Conservation (phyloP, 2,329 filamentous ascomycete genomes). For the Coniella vitis region DNA sequence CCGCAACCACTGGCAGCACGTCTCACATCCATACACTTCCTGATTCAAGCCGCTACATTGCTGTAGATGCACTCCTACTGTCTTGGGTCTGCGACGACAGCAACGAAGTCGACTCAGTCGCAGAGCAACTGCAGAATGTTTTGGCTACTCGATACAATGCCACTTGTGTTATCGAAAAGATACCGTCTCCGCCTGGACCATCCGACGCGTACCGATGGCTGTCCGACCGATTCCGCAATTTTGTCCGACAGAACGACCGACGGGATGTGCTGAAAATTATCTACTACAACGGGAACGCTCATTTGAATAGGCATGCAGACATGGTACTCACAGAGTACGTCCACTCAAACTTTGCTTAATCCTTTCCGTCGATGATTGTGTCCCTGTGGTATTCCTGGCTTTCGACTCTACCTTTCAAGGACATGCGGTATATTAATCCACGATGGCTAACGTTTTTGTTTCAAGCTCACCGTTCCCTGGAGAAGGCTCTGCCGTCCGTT, state of each 20-base stretch:
- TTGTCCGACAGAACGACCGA: conserved; percentile 46
- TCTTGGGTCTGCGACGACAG: conserved; percentile 51
- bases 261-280: conserved; percentile 53
- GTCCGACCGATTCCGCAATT: conserved; percentile 42
- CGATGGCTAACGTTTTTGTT: not conserved
- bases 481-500: conserved; percentile 42
- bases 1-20: too few species aligned
- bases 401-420: too few species aligned
- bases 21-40: conserved; percentile 30
- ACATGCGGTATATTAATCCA: too few species aligned
- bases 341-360: not conserved
- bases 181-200: conserved; percentile 42
- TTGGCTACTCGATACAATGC: conserved; percentile 48
- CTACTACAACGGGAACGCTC: conserved; percentile 50
- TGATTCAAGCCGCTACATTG: conserved; percentile 47
- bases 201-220: conserved; percentile 49
- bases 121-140: conserved; percentile 43
- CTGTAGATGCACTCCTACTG: conserved; percentile 47
- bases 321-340: conserved; percentile 51
- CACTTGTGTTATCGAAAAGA: conserved; percentile 39
- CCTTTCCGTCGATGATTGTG: too few species aligned
- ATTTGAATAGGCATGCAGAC: conserved; percentile 47
- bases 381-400: not conserved
- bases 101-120: conserved; percentile 30
- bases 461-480: conserved; percentile 40